Evolutionary conservation across 495 filamentous ascomycete genomes (phyloP), one percentile per base, ranked within the genome.

Genomic region (Neurospora sp.): DNA sequence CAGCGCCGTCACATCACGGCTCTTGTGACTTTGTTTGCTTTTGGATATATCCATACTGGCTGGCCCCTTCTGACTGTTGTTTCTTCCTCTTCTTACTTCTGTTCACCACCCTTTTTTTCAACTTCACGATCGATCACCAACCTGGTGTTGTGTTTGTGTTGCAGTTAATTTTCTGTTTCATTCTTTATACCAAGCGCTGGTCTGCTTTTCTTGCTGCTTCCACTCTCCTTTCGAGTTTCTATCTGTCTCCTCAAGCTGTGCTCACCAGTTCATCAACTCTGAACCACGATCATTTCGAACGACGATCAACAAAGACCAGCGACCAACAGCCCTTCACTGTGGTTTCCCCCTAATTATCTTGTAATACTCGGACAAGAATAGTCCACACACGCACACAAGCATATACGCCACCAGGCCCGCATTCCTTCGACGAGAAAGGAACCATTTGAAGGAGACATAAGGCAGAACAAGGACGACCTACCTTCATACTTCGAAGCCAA

Each of bases 161-260:
- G 54, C 81, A 76, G 78, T 82, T 80, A 78, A 42, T 62, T 69
- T 54, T 71, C 44, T 69, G 35, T 74, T 72, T 38, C 69, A 31
- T 73, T 46, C 46, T 35, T 69, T 70, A 71, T 75, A 75, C 79
- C 80, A 86, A 88, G 86, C 86, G 83, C 86, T 84, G 86, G 86
- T 87, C 84, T 88, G 86, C 86, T 62, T 59, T 62, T 1, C 12
- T 59, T 31, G 12, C 8, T 62, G 54, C 23, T 88, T 85, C 86
- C 78, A 80, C 81, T 84, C 82, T 81, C 82, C 75, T 70, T 69
- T 74, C n/a, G 2, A 62, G 27, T 46, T 40, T 70, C 48, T 16
- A 54, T 46, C 39, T 72, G 74, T 75, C 42, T 73, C 74, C 71
- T 76, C 75, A 16, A 62, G 54, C 79, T 73, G 69, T 72, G 70